Percentiles rank a stretch among this genome's conserved stretches.
phyloP scores from a whole-genome alignment of 208 protist genomes.

The Porcisia deanei region DNA sequence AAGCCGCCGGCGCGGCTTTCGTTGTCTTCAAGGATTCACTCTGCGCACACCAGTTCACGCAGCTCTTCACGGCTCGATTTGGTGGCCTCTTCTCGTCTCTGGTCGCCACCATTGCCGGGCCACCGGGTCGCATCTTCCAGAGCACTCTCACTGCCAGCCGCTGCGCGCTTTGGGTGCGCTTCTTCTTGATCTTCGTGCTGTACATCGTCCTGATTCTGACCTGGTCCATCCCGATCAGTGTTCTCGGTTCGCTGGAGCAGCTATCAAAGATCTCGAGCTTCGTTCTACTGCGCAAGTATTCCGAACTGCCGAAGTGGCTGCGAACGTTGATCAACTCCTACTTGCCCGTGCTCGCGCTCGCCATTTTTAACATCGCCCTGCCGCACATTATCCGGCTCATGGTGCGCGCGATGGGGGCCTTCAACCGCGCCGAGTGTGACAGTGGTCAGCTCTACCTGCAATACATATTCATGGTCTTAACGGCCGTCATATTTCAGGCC shows the following conservation, averaged over 20 bases:
- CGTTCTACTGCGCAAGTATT: slow-evolving; percentile 32
- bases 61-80: slow-evolving; percentile 60
- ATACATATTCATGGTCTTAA: slow-evolving; percentile 89
- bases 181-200: slow-evolving; percentile 39
- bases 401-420: slow-evolving; percentile 71
- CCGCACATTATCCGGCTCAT: slow-evolving; percentile 71
- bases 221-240: slow-evolving; percentile 75
- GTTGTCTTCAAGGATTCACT: slow-evolving; percentile 71
- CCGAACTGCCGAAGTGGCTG: slow-evolving; percentile 43
- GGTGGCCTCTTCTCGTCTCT: slow-evolving; percentile 38
- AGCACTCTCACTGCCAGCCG: slow-evolving; percentile 53
- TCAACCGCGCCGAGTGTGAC: slow-evolving; percentile 62
- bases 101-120: slow-evolving; percentile 67
- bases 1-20: slow-evolving; percentile 49
- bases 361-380: slow-evolving; percentile 72
- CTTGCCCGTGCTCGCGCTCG: slow-evolving; percentile 68
- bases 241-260: slow-evolving; percentile 77
- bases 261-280: slow-evolving; percentile 51
- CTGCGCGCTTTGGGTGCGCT: slow-evolving; percentile 46
- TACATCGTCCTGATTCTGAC: slow-evolving; percentile 69
- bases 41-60: slow-evolving; percentile 73
- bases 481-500: slow-evolving; percentile 83
- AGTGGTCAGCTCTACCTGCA: slow-evolving; percentile 70
- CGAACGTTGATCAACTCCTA: slow-evolving; percentile 54
- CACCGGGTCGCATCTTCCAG: slow-evolving; percentile 66